Evolutionary conservation across 176 grass and related monocot genomes (phyloP).

Genomic region (Melocanna baccifera): DNA sequence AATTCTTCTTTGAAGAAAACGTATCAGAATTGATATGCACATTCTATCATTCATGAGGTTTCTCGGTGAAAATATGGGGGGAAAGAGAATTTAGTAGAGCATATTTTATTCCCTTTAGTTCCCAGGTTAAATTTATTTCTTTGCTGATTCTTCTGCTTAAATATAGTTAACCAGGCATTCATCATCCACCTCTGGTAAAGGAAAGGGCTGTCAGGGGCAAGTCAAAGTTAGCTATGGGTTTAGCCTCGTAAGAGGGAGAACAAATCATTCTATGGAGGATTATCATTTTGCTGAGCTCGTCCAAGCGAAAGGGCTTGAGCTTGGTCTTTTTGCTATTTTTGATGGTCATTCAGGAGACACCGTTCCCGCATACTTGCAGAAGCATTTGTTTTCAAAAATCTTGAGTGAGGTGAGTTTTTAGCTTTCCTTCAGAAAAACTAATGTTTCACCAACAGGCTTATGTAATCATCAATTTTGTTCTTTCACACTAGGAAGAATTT

Average conservation of each 20-base stretch:
- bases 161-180: conserved; percentile 36
- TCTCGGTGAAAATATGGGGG: neutral
- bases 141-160: conserved; percentile 22
- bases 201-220: conserved; percentile 44
- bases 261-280: conserved; percentile 84
- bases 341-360: conserved; percentile 65
- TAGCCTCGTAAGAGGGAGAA: conserved; percentile 60
- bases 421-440: neutral
- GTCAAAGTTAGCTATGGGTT: conserved; percentile 58
- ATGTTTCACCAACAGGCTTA: neutral
- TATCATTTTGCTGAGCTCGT: conserved; percentile 55
- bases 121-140: neutral
- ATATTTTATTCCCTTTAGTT: neutral
- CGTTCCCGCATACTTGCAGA: conserved; percentile 57
- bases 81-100: too few relatives aligned
- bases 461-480: neutral
- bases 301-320: conserved; percentile 32
- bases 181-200: conserved; percentile 49
- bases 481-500: conserved; percentile 70
- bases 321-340: conserved; percentile 73
- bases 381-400: conserved; percentile 62
- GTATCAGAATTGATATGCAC: neutral
- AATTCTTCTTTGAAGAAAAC: neutral
- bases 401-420: conserved; percentile 45
- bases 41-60: neutral